phyloP scores from a whole-genome alignment of 352 stramenopile species.

The Phytopythium cucurbitacearum region DNA sequence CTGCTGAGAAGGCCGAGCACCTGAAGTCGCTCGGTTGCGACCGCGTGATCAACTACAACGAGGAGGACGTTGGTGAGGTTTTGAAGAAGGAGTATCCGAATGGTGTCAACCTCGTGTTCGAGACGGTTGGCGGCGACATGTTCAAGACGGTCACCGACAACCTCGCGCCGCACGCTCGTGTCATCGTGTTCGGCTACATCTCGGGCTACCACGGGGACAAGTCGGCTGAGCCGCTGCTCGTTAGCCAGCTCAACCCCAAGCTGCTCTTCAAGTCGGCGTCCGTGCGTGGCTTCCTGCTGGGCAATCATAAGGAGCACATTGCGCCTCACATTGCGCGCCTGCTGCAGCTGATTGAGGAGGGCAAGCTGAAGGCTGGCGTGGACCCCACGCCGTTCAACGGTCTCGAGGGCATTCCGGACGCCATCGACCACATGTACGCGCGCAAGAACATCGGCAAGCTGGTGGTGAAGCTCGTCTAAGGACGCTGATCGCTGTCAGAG shows the following conservation, averaged over 20 bases:
- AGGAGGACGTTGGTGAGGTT: constrained; percentile 51
- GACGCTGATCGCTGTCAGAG: too few species aligned
- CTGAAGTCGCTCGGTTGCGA: constrained; percentile 62
- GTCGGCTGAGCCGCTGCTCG: constrained; percentile 15
- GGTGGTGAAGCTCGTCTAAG: constrained; percentile 23
- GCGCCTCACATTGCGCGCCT: constrained; percentile 37
- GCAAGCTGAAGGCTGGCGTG: constrained; percentile 40
- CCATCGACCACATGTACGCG: constrained; percentile 57
- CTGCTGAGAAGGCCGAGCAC: constrained; percentile 81
- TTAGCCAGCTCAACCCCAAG: constrained; percentile 15
- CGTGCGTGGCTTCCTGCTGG: constrained; percentile 33
- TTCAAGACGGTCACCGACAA: constrained; percentile 40
- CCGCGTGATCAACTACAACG: constrained; percentile 86
- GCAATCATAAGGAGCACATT: constrained; percentile 30
- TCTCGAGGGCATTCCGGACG: constrained; percentile 43
- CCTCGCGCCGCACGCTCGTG: constrained; percentile 29
- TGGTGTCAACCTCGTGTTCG: constrained; percentile 23
- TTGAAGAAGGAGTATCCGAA: constrained; percentile 61
- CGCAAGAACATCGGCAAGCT: constrained; percentile 78
- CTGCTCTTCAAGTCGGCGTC: constrained; percentile 34
- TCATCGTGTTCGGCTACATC: constrained; percentile 43
- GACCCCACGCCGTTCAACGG: constrained; percentile 33
- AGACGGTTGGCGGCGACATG: constrained; percentile 21
- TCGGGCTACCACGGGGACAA: constrained; percentile 24
- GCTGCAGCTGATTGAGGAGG: constrained; percentile 37